phyloP scores from a whole-genome alignment of 2,329 filamentous ascomycete genomes.

The Sporothrix luriei region DNA sequence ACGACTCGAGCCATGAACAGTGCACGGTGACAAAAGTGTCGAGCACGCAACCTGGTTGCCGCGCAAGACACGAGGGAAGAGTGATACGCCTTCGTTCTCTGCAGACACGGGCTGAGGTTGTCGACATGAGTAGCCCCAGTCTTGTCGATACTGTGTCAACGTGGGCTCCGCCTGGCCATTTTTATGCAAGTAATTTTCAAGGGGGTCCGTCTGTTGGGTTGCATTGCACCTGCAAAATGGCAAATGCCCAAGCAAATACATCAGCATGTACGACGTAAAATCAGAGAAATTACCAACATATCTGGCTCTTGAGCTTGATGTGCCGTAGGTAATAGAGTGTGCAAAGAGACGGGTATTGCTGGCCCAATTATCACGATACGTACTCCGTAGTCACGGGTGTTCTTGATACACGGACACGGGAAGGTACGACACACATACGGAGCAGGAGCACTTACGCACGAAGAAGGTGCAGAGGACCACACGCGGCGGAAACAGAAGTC shows the following conservation, averaged over 20 bases:
- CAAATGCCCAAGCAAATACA: neutral
- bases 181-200: slow-evolving; percentile 21
- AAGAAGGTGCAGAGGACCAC: neutral
- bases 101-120: neutral
- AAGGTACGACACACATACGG: neutral
- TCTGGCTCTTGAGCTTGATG: neutral
- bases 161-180: slow-evolving; percentile 17
- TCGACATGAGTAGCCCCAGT: neutral
- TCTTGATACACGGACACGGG: neutral
- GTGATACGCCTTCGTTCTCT: slow-evolving; percentile 11
- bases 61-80: slow-evolving; percentile 1
- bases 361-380: neutral
- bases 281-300: slow-evolving; percentile 15
- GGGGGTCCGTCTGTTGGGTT: neutral
- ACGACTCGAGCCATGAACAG: neutral
- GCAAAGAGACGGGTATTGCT: too few species aligned
- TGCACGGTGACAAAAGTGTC: too few species aligned
- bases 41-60: slow-evolving; percentile 17
- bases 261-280: neutral
- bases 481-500: neutral
- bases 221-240: slow-evolving; percentile 17
- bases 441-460: neutral
- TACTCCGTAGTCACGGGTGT: neutral
- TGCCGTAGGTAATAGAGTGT: too few species aligned
- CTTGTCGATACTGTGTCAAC: slow-evolving; percentile 12